Percentiles rank a stretch among this genome's conserved stretches.
phyloP scores from a whole-genome alignment of 306 rosid genomes.

The Pyrus bretschneideri region DNA sequence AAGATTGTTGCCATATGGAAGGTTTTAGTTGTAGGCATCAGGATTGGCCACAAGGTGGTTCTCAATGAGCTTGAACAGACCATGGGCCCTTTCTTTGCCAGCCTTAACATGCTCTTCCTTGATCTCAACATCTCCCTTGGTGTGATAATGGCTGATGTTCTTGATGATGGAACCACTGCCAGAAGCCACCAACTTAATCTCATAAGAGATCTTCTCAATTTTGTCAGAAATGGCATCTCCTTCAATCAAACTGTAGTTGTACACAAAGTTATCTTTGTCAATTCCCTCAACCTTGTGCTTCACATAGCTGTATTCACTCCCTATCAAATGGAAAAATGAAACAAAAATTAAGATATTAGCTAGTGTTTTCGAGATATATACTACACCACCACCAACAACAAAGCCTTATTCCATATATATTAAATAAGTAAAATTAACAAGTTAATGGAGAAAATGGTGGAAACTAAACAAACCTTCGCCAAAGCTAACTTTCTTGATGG shows the following conservation, averaged over 20 bases:
- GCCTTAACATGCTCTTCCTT: slow-evolving; percentile 20
- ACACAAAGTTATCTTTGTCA: slow-evolving; percentile 28
- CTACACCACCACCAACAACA: too few species aligned
- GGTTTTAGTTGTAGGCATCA: slow-evolving; percentile 14
- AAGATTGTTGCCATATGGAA: neutral
- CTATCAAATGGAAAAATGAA: neutral
- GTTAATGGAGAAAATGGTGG: too few species aligned
- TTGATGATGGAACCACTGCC: slow-evolving; percentile 34
- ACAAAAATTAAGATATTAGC: neutral
- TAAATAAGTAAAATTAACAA: neutral
- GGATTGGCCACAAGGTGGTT: slow-evolving; percentile 26
- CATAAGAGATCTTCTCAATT: slow-evolving; percentile 33
- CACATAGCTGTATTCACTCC: neutral
- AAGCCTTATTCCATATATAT: neutral
- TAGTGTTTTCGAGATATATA: neutral
- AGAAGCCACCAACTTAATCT: slow-evolving; percentile 21
- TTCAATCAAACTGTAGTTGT: slow-evolving; percentile 34
- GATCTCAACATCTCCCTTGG: neutral
- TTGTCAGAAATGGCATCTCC: slow-evolving; percentile 27
- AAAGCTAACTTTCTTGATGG: slow-evolving; percentile 27
- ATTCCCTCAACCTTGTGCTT: slow-evolving; percentile 27
- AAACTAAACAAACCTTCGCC: neutral
- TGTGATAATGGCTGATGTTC: neutral
- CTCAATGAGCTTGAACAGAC: slow-evolving; percentile 33
- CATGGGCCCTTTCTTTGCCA: slow-evolving; percentile 19